phyloP scores from a whole-genome alignment of 305 asterid genomes.

The Fraxinus velutina region DNA sequence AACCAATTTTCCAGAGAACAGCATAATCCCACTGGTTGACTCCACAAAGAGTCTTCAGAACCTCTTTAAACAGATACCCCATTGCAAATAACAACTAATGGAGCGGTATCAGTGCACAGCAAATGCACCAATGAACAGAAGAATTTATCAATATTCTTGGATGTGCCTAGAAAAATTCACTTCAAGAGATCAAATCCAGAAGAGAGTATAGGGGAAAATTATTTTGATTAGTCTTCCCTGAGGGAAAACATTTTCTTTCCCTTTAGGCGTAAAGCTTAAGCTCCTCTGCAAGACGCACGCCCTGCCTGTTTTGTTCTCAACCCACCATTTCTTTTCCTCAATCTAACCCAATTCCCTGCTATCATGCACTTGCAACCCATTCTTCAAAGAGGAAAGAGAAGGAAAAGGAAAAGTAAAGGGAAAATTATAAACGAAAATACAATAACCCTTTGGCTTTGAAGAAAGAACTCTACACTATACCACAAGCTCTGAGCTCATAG shows the following conservation, averaged over 20 bases:
- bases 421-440: constrained; percentile 9
- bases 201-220: constrained; percentile 8
- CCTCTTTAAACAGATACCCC: constrained; percentile 74
- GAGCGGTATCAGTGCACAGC: constrained; percentile 15
- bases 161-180: not conserved
- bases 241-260: constrained; percentile 2
- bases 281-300: constrained; percentile 93
- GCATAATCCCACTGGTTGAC: constrained; percentile 75
- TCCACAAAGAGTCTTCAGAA: constrained; percentile 71
- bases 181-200: constrained; percentile 12
- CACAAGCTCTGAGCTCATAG: constrained; percentile 58
- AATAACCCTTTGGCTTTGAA: constrained; percentile 13
- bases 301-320: constrained; percentile 98
- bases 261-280: constrained; percentile 36
- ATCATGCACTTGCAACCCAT: constrained; percentile 58
- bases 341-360: constrained; percentile 76
- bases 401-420: constrained; percentile 11
- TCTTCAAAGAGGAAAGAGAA: constrained; percentile 29
- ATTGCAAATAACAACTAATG: constrained; percentile 23
- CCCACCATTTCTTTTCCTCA: constrained; percentile 88
- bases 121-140: constrained; percentile 21
- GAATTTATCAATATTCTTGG: constrained; percentile 16
- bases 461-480: constrained; percentile 48
- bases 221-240: constrained; percentile 15
- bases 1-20: constrained; percentile 63